Evolutionary conservation across 345 rosid genomes (phyloP).

Genomic region (Adansonia digitata): DNA sequence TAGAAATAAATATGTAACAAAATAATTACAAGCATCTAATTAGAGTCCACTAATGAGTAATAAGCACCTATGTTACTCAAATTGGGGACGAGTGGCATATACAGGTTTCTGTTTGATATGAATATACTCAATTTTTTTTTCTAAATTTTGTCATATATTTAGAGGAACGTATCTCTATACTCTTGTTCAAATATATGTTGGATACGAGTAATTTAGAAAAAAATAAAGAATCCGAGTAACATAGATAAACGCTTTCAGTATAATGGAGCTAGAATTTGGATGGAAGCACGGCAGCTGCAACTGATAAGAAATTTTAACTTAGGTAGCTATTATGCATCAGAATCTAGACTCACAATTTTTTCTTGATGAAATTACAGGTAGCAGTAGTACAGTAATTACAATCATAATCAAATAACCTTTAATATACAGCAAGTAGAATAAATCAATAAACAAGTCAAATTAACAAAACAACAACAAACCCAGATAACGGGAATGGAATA

Average conservation of each 20-base stretch:
- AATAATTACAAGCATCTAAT: not conserved
- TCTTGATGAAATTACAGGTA: not conserved
- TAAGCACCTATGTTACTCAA: not conserved
- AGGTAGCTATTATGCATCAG: not conserved
- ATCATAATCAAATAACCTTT: not conserved
- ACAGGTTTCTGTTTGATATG: too few species aligned
- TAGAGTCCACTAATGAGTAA: not conserved
- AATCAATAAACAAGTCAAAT: not conserved
- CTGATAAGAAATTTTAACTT: not conserved
- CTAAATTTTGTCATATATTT: too few species aligned
- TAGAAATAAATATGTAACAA: not conserved
- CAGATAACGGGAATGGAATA: not conserved
- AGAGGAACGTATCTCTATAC: too few species aligned
- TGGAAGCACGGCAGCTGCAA: not conserved
- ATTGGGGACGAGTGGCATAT: too few species aligned
- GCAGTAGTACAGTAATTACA: not conserved
- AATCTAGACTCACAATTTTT: not conserved
- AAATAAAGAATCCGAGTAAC: too few species aligned
- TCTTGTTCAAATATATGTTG: too few species aligned
- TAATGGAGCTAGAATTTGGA: not conserved
- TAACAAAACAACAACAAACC: not conserved
- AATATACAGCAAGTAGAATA: not conserved
- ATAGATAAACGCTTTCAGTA: not conserved
- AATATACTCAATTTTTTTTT: too few species aligned
- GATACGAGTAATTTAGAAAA: too few species aligned